Conservation (phyloP, 2,329 filamentous ascomycete species). For the Ramularia endophylla region DNA sequence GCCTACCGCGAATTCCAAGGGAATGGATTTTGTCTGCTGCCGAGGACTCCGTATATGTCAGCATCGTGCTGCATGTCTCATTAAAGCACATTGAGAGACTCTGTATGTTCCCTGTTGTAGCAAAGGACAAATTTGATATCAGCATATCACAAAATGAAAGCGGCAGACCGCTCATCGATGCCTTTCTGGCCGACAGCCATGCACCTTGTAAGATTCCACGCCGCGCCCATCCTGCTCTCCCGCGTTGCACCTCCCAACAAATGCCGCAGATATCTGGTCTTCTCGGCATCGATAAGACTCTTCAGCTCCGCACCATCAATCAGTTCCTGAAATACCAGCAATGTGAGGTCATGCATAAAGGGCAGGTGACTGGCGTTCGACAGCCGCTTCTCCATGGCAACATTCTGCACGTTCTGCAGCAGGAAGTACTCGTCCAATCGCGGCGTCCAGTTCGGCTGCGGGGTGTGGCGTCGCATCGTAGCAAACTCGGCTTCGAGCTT, state of each 20-base stretch:
- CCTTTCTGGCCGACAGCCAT: conserved; percentile 17
- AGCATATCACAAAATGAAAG: conserved; percentile 7
- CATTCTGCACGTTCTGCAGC: conserved; percentile 13
- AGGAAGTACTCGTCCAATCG: conserved; percentile 18
- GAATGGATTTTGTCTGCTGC: too few relatives aligned
- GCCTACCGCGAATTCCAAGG: too few relatives aligned
- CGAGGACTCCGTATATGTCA: too few relatives aligned
- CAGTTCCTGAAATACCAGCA: conserved; percentile 19
- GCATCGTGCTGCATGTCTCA: too few relatives aligned
- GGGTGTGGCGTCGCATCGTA: conserved; percentile 15
- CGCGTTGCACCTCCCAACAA: conserved; percentile 15
- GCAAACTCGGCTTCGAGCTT: conserved; percentile 17
- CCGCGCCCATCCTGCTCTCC: conserved; percentile 17
- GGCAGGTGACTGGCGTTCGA: conserved; percentile 13
- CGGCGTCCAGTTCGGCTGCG: conserved; percentile 12
- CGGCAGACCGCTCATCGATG: conserved; percentile 6
- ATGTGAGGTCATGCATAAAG: conserved; percentile 17
- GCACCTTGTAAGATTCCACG: conserved; percentile 19
- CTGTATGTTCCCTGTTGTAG: too few relatives aligned
- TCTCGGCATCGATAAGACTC: conserved; percentile 11
- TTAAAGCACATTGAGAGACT: too few relatives aligned
- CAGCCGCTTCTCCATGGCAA: conserved; percentile 16
- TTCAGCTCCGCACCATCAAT: conserved; percentile 18
- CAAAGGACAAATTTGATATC: too few relatives aligned
- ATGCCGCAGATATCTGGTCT: conserved; percentile 10